Evolutionary conservation across 805 yeast species (phyloP), one percentile per base, ranked within the genome.

Genomic region (Wickerhamomyces xylosicus): DNA sequence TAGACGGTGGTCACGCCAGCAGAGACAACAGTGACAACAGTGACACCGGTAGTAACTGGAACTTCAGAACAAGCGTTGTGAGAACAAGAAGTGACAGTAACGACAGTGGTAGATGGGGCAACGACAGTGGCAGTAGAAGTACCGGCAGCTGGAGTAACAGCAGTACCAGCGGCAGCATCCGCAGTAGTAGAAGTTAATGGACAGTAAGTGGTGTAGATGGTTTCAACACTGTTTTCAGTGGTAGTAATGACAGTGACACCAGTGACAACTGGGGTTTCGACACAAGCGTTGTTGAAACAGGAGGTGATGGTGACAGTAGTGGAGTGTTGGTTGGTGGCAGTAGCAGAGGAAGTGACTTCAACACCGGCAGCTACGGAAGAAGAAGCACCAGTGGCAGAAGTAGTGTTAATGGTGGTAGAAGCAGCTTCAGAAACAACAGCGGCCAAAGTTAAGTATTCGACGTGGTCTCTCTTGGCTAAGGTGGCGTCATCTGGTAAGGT

Each of bases 191-290:
- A 37, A 32, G 57, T 49, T 28, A 56, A 41, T 31, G 70, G 69
- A 44, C 68, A 63, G 53, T 62, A 63, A 5, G 69, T 64, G 14
- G 69, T 62, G 57, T 60, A 71, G 16, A 52, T 51, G 13, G 69
- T 69, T 34, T 37, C 56, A 3, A 43, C 50, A 22, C 39, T 43
- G 14, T 29, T 32, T 8, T 33, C 35, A 3, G 37, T 37, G 3
- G 44, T 32, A 21, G 45, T 39, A 18, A 40, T 41, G 4, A 41
- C 44, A 18, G 49, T 40, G 4, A 33, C 20, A 17, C 46, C 50
- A 7, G 49, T 44, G 7, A 47, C 39, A 27, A 43, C 45, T 29
- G 46, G 41, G 22, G 39, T 29, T 13, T 35, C 29, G 25, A 45
- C 31, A 45, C 39, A 34, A 32, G 33, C 21, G 15, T 31, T 16